Evolutionary conservation across 2,329 filamentous ascomycete species (phyloP), one percentile per base, ranked within the genome.

Genomic region (Bipolaris oryzae): DNA sequence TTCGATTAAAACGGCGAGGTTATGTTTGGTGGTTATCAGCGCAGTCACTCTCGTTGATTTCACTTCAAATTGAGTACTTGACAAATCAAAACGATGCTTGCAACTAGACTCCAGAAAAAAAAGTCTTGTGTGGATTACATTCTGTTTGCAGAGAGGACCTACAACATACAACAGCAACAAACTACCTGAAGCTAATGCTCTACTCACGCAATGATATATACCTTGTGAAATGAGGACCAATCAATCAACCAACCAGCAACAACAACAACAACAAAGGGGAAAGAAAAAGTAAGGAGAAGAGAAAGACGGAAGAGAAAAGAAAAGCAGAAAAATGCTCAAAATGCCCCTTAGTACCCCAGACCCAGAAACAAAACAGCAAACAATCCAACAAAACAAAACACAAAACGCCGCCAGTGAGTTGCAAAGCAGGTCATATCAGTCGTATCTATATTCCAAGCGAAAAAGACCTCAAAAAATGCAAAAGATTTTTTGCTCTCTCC

Each of bases 401-500:
- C 3, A 25, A 49, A 43, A 43, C 39, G 38, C 48, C 48, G 15
- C 21, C 13, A 49, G 20, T 49, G 37, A 41, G 15, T 33, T 25
- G 23, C 28, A 31, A 31, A 31, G 5, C 10, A 11, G 7, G 39
- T 50, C 35, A 33, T 50, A 25, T 41, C 25, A 21, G 16, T 56
- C 49, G 31, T 53, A 49, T 56, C 49, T 55, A 50, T 50, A 50
- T 44, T 44, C 46, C 46, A 55, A 50, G 20, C 28, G 7, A 31
- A 31, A 31, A 31, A 11, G 28, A 31, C 28, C 3, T 10, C 25
- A 13, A 31, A 31, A 31, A 31, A 44, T 49, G 44, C 51, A 41
- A 53, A 18, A 38, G n/a, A 9, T 18, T 35, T 38, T 35, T 38
- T 10, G 16, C 3, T 10, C 7, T 38, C 28, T 31, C 10, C 35